Evolutionary conservation across 2,329 filamentous ascomycete genomes (phyloP).

Genomic region (Colletotrichum karsti): DNA sequence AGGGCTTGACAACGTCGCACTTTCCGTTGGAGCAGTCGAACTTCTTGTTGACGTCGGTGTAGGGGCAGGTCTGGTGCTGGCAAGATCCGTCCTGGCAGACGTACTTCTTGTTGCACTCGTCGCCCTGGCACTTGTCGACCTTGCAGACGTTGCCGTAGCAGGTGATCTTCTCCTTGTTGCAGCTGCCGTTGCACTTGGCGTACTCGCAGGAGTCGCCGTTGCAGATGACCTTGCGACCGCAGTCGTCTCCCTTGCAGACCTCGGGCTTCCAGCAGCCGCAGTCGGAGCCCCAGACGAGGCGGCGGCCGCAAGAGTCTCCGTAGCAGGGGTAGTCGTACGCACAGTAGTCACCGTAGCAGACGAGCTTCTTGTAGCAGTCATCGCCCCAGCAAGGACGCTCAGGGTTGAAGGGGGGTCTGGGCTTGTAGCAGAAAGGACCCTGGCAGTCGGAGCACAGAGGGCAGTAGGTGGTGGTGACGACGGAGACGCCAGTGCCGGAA

Average conservation of each 20-base stretch:
- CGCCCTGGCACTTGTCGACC: conserved; percentile 39
- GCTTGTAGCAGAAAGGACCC: conserved; percentile 19
- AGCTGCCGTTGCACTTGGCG: conserved; percentile 8
- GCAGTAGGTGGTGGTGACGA: conserved; percentile 18
- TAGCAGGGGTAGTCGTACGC: conserved; percentile 38
- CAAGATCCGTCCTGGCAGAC: conserved; percentile 36
- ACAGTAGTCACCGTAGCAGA: conserved; percentile 45
- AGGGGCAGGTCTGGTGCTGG: conserved; percentile 35
- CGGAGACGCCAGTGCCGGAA: not conserved
- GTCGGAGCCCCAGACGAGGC: conserved; percentile 28
- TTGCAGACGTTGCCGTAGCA: conserved; percentile 33
- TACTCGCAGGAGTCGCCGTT: conserved; percentile 2
- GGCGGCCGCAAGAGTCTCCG: conserved; percentile 26
- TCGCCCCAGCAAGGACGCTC: conserved; percentile 30
- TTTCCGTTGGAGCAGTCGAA: conserved; percentile 42
- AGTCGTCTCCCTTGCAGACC: conserved; percentile 15
- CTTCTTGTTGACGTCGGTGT: conserved; percentile 37
- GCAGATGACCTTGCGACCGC: conserved; percentile 25
- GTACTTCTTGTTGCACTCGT: conserved; percentile 37
- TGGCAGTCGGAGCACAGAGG: conserved; percentile 14
- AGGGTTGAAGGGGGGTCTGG: not conserved
- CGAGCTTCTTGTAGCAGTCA: conserved; percentile 37
- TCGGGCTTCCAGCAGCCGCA: conserved; percentile 23
- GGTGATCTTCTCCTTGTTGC: conserved; percentile 22
- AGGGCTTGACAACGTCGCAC: conserved; percentile 39